Conservation (phyloP, 176 grass and related monocot genomes). For the Aegilops bicornis region DNA sequence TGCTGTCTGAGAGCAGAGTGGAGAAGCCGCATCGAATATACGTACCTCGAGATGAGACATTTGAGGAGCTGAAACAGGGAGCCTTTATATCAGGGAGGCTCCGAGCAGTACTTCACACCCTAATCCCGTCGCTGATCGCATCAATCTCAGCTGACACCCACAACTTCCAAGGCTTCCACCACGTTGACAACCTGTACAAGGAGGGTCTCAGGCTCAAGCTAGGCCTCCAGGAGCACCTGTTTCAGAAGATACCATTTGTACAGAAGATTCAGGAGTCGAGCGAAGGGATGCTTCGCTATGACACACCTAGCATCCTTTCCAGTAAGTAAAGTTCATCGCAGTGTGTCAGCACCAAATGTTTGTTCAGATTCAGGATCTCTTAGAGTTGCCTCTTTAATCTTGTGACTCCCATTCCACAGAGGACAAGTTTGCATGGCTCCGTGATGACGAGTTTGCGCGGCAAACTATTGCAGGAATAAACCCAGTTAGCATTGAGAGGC, state of each 20-base stretch:
- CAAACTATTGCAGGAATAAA: conserved; percentile 92
- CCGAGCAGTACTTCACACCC: conserved; percentile 81
- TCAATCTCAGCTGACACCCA: conserved; percentile 86
- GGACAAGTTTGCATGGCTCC: conserved; percentile 99
- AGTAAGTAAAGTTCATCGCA: conserved; percentile 54
- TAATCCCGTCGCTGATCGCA: conserved; percentile 91
- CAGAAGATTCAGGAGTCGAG: conserved; percentile 98
- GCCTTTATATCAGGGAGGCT: conserved; percentile 89
- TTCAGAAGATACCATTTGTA: conserved; percentile 89
- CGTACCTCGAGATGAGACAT: conserved; percentile 86
- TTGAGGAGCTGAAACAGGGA: conserved; percentile 92
- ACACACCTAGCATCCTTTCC: conserved; percentile 91
- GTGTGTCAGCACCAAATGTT: conserved; percentile 1
- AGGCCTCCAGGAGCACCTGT: conserved; percentile 91
- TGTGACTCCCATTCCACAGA: conserved; percentile 37
- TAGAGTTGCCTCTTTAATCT: not conserved
- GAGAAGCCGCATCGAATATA: conserved; percentile 96
- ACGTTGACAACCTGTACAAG: conserved; percentile 98
- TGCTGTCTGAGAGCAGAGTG: conserved; percentile 80
- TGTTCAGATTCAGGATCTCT: not conserved
- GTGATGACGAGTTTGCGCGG: conserved; percentile 95
- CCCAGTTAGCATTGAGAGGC: conserved; percentile 74
- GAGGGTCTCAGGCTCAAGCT: conserved; percentile 94
- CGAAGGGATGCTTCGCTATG: conserved; percentile 93
- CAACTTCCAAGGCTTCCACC: conserved; percentile 93